Evolutionary conservation across 2,329 filamentous ascomycete genomes (phyloP).

Genomic region (Cryphonectria nitschkei): DNA sequence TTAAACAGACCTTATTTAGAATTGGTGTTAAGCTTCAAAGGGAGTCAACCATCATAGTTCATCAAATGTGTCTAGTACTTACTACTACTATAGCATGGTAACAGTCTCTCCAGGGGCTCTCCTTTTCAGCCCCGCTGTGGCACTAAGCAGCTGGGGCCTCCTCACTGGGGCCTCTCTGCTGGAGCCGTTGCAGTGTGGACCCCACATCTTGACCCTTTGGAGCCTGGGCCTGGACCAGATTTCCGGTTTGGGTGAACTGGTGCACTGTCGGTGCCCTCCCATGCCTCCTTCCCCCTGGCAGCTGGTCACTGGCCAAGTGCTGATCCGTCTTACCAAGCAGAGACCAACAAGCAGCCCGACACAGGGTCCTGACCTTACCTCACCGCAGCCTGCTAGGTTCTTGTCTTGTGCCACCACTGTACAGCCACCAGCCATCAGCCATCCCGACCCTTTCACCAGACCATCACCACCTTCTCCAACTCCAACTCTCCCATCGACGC

Average conservation of each 20-base stretch:
- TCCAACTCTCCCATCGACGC: conserved; percentile 8
- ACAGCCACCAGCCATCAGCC: conserved; percentile 17
- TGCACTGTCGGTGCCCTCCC: not conserved
- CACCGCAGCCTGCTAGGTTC: conserved; percentile 12
- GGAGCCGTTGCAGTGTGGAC: not conserved
- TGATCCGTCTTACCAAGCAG: not conserved
- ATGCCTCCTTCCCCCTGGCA: not conserved
- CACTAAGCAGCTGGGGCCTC: conserved; percentile 5
- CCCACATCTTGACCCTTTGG: conserved; percentile 8
- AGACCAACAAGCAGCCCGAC: conserved; percentile 1
- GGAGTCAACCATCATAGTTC: not conserved
- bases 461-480: not conserved
- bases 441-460: conserved; percentile 9
- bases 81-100: not conserved
- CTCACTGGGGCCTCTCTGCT: not conserved
- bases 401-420: conserved; percentile 8
- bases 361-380: conserved; percentile 2
- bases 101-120: not conserved
- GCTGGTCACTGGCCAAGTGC: not conserved
- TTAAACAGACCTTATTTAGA: not conserved
- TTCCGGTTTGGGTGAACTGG: conserved; percentile 7
- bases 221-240: conserved; percentile 4
- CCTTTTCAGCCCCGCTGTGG: conserved; percentile 18
- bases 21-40: not conserved
- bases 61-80: not conserved